A percentile compares a stretch with the other conserved stretches of the same genome.
Evolutionary conservation across 257 asterid genomes (phyloP).

Genomic region (Primulina eburnea): DNA sequence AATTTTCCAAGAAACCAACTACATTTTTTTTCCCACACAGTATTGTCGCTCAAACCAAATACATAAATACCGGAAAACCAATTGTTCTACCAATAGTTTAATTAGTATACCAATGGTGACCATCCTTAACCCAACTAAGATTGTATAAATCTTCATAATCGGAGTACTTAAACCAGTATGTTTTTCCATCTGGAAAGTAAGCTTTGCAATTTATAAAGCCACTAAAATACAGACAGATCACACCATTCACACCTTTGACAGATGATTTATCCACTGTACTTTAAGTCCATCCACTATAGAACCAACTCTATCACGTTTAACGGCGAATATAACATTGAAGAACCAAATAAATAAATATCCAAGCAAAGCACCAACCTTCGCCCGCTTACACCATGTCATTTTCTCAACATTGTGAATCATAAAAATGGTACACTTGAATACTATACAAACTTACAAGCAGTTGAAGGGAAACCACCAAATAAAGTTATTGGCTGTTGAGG

Average conservation of each 20-base stretch:
- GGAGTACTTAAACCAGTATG: not conserved
- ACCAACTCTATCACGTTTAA: not conserved
- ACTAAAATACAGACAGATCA: not conserved
- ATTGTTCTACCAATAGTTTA: not conserved
- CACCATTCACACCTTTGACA: not conserved
- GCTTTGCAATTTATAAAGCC: not conserved
- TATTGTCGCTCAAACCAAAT: not conserved
- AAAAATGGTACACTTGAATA: not conserved
- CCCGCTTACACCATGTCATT: not conserved
- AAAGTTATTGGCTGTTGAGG: constrained; percentile 70
- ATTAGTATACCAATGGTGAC: not conserved
- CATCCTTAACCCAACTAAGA: not conserved
- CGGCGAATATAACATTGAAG: constrained; percentile 6
- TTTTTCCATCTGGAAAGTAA: not conserved
- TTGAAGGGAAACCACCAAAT: constrained; percentile 88
- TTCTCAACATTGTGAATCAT: not conserved
- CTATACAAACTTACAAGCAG: constrained; percentile 63
- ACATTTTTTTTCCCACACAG: no score
- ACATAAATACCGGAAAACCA: not conserved
- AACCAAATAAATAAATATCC: not conserved
- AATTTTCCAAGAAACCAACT: not conserved
- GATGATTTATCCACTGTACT: not conserved
- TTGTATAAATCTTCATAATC: not conserved
- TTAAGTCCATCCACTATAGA: not conserved
- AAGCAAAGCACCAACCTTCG: constrained; percentile 5